Percentiles rank a stretch among this genome's conserved stretches.
Conservation (phyloP, 1,284 basidiomycete genomes). For the Trametes versicolor region DNA sequence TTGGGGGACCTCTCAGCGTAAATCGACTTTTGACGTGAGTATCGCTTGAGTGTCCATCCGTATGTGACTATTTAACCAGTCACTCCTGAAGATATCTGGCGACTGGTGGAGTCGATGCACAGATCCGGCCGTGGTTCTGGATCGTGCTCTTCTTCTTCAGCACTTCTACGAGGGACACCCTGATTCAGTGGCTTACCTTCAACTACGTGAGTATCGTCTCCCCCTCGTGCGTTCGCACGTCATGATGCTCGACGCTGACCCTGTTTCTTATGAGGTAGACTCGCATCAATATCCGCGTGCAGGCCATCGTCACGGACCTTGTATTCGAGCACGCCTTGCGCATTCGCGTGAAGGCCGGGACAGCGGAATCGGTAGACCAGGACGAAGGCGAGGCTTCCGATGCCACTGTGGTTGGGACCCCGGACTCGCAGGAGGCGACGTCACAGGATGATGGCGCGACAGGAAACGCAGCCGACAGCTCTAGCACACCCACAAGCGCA, state of each 20-base stretch:
- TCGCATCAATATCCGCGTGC: neutral
- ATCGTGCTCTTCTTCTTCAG: constrained; percentile 68
- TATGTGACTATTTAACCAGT: neutral
- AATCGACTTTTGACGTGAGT: constrained; percentile 43
- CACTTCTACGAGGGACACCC: constrained; percentile 53
- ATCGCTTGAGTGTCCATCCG: neutral
- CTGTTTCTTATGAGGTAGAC: constrained; percentile 20
- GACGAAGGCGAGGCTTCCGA: constrained; percentile 18
- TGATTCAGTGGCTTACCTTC: constrained; percentile 54
- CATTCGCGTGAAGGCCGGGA: constrained; percentile 57
- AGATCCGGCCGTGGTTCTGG: constrained; percentile 69
- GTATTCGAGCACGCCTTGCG: constrained; percentile 67
- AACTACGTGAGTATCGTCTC: constrained; percentile 22
- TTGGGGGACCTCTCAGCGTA: constrained; percentile 56
- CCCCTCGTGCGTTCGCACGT: constrained; percentile 54
- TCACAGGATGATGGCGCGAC: constrained; percentile 33
- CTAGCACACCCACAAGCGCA: neutral
- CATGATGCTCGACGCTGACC: constrained; percentile 47
- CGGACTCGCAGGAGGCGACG: constrained; percentile 41
- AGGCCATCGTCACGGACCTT: constrained; percentile 58
- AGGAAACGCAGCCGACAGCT: neutral
- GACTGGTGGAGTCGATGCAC: constrained; percentile 43
- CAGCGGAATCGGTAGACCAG: neutral
- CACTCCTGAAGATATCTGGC: constrained; percentile 51
- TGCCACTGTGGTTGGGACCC: constrained; percentile 16